Evolutionary conservation across 345 rosid species (phyloP).

Genomic region (Euphorbia pulcherrima): DNA sequence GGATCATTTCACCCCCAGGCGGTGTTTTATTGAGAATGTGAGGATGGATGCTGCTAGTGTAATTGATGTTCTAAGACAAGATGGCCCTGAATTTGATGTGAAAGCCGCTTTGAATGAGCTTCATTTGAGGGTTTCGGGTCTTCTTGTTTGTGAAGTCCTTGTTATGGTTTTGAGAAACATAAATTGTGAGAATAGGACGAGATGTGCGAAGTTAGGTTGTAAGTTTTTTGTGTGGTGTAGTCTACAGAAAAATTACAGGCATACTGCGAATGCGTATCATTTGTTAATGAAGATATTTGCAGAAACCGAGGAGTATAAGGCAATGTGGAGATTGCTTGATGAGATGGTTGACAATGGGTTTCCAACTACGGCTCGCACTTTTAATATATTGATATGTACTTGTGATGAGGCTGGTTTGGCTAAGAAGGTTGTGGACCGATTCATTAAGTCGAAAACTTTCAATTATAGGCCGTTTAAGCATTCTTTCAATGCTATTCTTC

Average conservation of each 20-base stretch:
- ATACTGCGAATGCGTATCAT: conserved; percentile 58
- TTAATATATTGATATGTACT: conserved; percentile 73
- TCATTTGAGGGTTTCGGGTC: conserved; percentile 58
- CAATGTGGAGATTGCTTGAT: conserved; percentile 87
- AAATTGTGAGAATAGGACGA: conserved; percentile 39
- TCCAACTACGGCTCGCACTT: conserved; percentile 71
- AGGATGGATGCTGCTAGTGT: conserved; percentile 48
- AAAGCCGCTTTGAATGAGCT: conserved; percentile 33
- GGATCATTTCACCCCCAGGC: conserved; percentile 23
- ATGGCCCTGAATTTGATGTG: conserved; percentile 56
- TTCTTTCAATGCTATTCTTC: conserved; percentile 74
- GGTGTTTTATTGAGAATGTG: conserved; percentile 33
- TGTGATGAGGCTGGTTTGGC: conserved; percentile 77
- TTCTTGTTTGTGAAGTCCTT: conserved; percentile 80
- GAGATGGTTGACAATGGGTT: conserved; percentile 76
- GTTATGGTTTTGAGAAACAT: conserved; percentile 53
- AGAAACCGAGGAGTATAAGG: conserved; percentile 69
- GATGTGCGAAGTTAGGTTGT: conserved; percentile 63
- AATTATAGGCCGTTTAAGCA: conserved; percentile 69
- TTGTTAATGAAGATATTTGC: conserved; percentile 79
- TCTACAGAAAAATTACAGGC: conserved; percentile 56
- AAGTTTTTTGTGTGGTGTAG: conserved; percentile 74
- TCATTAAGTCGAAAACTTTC: conserved; percentile 71
- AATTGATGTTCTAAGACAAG: conserved; percentile 53
- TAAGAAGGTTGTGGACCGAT: conserved; percentile 64